Base-by-base conservation (phyloP, 2,329 filamentous ascomycete species). In the Ceratocystis alfenasii region DNA sequence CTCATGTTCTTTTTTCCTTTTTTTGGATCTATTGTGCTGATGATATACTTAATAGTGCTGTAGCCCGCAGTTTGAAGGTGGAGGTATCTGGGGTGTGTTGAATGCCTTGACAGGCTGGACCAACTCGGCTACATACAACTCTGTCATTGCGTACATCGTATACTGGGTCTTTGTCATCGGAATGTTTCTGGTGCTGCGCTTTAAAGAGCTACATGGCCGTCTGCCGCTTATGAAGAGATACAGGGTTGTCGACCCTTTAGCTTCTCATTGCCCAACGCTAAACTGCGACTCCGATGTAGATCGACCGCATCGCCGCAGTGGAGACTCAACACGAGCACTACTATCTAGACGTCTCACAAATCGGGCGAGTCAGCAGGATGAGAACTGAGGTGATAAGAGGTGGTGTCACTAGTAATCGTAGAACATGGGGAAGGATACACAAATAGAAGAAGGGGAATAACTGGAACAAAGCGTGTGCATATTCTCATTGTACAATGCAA, bases 61-160 rank as follows among this genome's bases (percentile, higher is more conserved):
- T 74, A 92, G 83, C 71, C 87, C 90, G 0, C 77, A 84, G 64
- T 75, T 86, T 48, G 86, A 89, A 69, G 87, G 88, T 33, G 87
- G 87, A 61, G 85, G 87, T 46, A 89, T 88, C 57, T 95, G 90
- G 90, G 89, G 89, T 65, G 85, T 95, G 70, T 90, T 95, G 79
- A 93, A 95, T 71, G 85, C 89, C 67, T 80, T 95, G 64, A 79
- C 95, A 10, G 90, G 91, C 67, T 96, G 91, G 91, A 83, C 85
- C 68, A 95, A 95, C 77, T 90, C 88, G 12, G 91, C 89, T 4
- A 95, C 90, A 1, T 91, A 93, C 71, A 90, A 90, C 63, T 92
- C 89, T 0, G 87, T 95, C 69, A 85, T 95, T 69, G 86, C 88
- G 1, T 95, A 95, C 77, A 95, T 94, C 73, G 67, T 93, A 17